phyloP scores from a whole-genome alignment of 257 asterid species.

The Petunia axillaris region DNA sequence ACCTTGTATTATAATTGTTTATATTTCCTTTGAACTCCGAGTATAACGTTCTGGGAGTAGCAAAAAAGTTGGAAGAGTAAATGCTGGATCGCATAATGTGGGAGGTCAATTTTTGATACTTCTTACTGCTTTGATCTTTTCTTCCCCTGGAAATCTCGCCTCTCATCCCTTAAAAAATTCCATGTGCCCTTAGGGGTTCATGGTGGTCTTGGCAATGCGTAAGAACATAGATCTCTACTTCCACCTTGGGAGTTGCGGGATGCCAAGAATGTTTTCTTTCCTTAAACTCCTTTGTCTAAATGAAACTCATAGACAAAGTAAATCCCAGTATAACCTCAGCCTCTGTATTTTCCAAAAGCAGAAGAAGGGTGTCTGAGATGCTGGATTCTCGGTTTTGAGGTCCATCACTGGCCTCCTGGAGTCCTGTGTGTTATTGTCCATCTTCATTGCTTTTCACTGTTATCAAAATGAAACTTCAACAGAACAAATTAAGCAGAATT shows the following conservation, averaged over 20 bases:
- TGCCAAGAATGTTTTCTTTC: not conserved
- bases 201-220: not conserved
- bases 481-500: not conserved
- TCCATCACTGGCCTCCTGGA: not conserved
- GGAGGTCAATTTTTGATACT: not conserved
- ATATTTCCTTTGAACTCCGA: not conserved
- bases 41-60: not conserved
- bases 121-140: not conserved
- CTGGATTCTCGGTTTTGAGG: not conserved
- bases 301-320: not conserved
- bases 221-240: too few relatives aligned
- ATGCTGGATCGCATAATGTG: not conserved
- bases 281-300: not conserved
- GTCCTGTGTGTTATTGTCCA: not conserved
- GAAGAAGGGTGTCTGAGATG: not conserved
- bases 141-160: not conserved
- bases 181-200: not conserved
- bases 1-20: not conserved
- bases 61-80: not conserved
- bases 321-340: not conserved
- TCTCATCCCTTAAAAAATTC: not conserved
- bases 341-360: not conserved
- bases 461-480: not conserved
- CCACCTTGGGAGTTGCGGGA: not conserved
- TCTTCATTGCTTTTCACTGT: not conserved